Conservation (phyloP, 108 stramenopile genomes). For the Stephanodiscus minutulus region DNA sequence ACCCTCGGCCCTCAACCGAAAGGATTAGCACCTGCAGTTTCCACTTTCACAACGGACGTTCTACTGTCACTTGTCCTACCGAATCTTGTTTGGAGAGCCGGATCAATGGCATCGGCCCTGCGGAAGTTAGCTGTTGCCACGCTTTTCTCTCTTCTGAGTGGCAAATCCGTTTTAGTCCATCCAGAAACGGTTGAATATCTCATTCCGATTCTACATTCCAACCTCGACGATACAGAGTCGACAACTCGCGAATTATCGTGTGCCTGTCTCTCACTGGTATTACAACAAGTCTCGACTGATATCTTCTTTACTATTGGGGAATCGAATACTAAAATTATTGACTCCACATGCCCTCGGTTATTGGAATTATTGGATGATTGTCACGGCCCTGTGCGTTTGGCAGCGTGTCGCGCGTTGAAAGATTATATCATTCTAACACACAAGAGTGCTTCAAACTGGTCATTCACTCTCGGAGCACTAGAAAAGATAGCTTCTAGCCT, state of each 20-base stretch:
- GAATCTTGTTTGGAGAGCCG: constrained; percentile 44
- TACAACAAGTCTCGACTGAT: constrained; percentile 16
- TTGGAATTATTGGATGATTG: constrained; percentile 40
- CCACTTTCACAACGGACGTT: constrained; percentile 20
- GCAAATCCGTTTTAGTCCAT: constrained; percentile 1
- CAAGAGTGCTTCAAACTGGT: background rate
- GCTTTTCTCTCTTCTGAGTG: constrained; percentile 34
- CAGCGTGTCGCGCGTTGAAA: constrained; percentile 23
- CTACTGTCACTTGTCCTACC: constrained; percentile 37
- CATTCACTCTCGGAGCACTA: constrained; percentile 13
- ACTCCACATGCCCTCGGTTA: constrained; percentile 28
- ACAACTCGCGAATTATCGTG: constrained; percentile 40
- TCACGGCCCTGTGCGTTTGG: constrained; percentile 37
- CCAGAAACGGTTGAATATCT: constrained; percentile 24
- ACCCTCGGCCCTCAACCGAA: background rate
- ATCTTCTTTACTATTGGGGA: constrained; percentile 25
- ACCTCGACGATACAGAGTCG: constrained; percentile 41
- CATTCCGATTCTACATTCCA: constrained; percentile 45
- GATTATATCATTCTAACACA: constrained; percentile 10
- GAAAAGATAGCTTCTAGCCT: constrained; percentile 29
- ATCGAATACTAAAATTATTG: constrained; percentile 14
- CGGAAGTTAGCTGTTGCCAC: constrained; percentile 39
- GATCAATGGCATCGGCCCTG: constrained; percentile 37
- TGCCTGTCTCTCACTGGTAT: constrained; percentile 27
- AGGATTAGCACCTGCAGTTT: background rate